phyloP scores from a whole-genome alignment of 2,329 filamentous ascomycete species.

The Hysterium pulicare region DNA sequence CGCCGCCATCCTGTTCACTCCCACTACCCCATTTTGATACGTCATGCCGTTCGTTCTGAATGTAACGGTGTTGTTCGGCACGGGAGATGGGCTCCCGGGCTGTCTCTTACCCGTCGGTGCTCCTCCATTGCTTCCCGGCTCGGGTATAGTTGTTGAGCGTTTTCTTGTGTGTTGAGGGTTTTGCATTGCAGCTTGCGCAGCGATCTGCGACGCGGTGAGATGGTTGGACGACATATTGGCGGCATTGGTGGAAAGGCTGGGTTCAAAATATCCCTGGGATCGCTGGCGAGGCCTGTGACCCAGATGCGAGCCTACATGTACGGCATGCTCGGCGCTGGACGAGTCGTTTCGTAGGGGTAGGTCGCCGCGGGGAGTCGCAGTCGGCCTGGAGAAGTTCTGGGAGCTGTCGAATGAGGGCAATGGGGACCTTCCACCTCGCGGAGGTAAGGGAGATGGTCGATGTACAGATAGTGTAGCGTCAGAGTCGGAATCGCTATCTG shows the following conservation, averaged over 20 bases:
- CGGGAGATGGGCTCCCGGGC: conserved; percentile 57
- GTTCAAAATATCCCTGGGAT: conserved; percentile 74
- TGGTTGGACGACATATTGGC: conserved; percentile 40
- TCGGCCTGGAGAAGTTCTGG: conserved; percentile 37
- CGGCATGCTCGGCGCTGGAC: conserved; percentile 41
- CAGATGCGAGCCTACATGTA: conserved; percentile 38
- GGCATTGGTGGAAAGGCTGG: conserved; percentile 62
- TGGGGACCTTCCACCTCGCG: conserved; percentile 19
- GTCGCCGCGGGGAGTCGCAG: conserved; percentile 11
- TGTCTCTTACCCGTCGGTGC: conserved; percentile 25
- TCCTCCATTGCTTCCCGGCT: conserved; percentile 40
- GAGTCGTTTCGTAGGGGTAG: conserved; percentile 37
- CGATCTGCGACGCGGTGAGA: conserved; percentile 70
- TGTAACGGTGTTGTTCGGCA: conserved; percentile 33
- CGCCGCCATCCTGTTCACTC: conserved; percentile 61
- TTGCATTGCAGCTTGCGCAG: conserved; percentile 72
- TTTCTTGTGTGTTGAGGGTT: conserved; percentile 57
- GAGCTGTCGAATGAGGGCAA: conserved; percentile 27
- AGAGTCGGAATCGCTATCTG: conserved; percentile 29
- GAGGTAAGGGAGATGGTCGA: conserved; percentile 38
- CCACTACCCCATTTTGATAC: conserved; percentile 61
- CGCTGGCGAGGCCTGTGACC: conserved; percentile 64
- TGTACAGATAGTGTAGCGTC: conserved; percentile 38
- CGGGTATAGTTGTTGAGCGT: conserved; percentile 70
- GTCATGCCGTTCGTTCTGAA: conserved; percentile 42